Percentiles rank a stretch among this genome's conserved stretches.
phyloP scores from a whole-genome alignment of 164 flowering plant genomes.

The Vitis riparia region DNA sequence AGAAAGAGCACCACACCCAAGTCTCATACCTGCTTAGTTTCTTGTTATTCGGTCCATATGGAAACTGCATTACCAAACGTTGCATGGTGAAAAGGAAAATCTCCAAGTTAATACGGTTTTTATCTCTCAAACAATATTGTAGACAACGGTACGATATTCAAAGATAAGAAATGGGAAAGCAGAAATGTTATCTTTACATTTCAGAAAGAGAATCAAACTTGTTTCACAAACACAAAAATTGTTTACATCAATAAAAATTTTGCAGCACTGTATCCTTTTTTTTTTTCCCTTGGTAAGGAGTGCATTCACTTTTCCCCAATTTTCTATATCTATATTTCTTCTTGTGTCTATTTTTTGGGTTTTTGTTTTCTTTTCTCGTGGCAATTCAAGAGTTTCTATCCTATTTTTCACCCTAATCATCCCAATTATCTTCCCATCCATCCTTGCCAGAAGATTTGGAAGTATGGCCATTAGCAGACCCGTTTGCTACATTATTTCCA shows the following conservation, averaged over 20 bases:
- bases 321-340: neutral
- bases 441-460: conserved; percentile 10
- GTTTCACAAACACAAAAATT: conserved; percentile 6
- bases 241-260: neutral
- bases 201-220: neutral
- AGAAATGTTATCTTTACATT: neutral
- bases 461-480: conserved; percentile 9
- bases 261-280: too few species aligned
- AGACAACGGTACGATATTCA: too few species aligned
- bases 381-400: neutral
- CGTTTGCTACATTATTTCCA: conserved; percentile 7
- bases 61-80: too few species aligned
- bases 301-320: too few species aligned
- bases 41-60: too few species aligned
- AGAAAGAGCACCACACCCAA: too few species aligned
- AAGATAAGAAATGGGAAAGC: too few species aligned
- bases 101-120: too few species aligned
- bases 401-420: conserved; percentile 9
- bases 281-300: too few species aligned
- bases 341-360: neutral
- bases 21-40: too few species aligned
- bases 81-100: too few species aligned
- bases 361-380: neutral
- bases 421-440: conserved; percentile 19
- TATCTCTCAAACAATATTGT: too few species aligned